Evolutionary conservation across 2,329 filamentous ascomycete species (phyloP).

Genomic region (Colletotrichum sp.): DNA sequence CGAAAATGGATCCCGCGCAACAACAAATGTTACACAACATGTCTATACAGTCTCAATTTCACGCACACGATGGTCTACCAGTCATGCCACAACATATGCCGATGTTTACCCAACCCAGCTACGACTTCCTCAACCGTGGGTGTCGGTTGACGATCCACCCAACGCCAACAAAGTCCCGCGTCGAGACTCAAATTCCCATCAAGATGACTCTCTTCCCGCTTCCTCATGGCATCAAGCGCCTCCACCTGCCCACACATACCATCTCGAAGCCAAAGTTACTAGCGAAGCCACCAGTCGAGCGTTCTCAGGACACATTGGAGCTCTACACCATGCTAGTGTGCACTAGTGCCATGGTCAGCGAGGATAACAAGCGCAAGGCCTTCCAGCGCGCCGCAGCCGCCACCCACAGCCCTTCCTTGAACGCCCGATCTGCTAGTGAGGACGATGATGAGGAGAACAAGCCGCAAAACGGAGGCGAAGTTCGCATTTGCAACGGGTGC

Average conservation of each 20-base stretch:
- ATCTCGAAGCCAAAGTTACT: slow-evolving; percentile 95
- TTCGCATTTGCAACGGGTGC: slow-evolving; percentile 90
- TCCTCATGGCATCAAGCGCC: slow-evolving; percentile 75
- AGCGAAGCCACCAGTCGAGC: slow-evolving; percentile 71
- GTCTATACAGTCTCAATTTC: slow-evolving; percentile 20
- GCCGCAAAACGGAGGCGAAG: slow-evolving; percentile 88
- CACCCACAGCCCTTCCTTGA: slow-evolving; percentile 32
- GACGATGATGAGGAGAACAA: slow-evolving; percentile 70
- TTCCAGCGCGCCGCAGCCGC: slow-evolving; percentile 61
- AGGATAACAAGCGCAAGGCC: slow-evolving; percentile 69
- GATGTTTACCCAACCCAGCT: slow-evolving; percentile 27
- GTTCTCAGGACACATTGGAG: slow-evolving; percentile 76
- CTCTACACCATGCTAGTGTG: slow-evolving; percentile 85
- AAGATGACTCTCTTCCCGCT: slow-evolving; percentile 79
- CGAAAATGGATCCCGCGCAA: slow-evolving; percentile 30
- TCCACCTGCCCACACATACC: slow-evolving; percentile 87
- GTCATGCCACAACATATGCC: slow-evolving; percentile 34
- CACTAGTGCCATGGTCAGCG: slow-evolving; percentile 86
- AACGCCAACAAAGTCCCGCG: slow-evolving; percentile 82
- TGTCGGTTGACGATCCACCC: slow-evolving; percentile 65
- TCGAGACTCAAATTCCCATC: slow-evolving; percentile 95
- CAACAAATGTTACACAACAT: slow-evolving; percentile 15
- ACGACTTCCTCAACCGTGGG: slow-evolving; percentile 32
- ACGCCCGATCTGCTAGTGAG: slow-evolving; percentile 36
- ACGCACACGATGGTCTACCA: slow-evolving; percentile 27